phyloP scores from a whole-genome alignment of 495 filamentous ascomycete genomes.

The Neurospora tetrasperma region DNA sequence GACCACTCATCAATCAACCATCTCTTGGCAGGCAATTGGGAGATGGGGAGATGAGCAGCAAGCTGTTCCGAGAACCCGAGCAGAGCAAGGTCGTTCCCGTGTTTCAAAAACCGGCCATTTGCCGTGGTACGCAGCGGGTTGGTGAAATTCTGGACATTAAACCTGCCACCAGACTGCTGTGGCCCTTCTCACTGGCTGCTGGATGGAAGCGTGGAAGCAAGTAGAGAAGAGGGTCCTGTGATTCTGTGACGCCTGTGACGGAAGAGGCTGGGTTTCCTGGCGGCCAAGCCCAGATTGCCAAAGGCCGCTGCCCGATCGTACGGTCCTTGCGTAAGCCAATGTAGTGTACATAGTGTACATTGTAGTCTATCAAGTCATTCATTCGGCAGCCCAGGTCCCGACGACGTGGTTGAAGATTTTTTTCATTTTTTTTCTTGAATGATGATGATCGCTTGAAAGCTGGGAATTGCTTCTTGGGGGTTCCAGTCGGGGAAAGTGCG shows the following conservation, averaged over 20 bases:
- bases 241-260: neutral
- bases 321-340: neutral
- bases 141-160: neutral
- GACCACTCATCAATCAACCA: neutral
- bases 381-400: neutral
- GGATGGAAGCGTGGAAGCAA: neutral
- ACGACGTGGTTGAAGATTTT: neutral
- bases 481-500: neutral
- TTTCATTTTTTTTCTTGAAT: neutral
- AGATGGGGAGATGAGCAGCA: neutral
- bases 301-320: neutral
- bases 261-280: neutral
- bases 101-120: slow-evolving; percentile 13
- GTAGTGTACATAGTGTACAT: neutral
- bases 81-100: slow-evolving; percentile 2
- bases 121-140: slow-evolving; percentile 7
- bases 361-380: neutral
- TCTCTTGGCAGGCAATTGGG: neutral
- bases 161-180: neutral
- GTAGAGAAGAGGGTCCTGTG: neutral
- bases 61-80: neutral
- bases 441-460: neutral
- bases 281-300: neutral
- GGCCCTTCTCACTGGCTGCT: neutral
- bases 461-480: neutral